A percentile compares a stretch with the other conserved stretches of the same genome.
phyloP scores from a whole-genome alignment of 2,329 filamentous ascomycete species.

The Epichloe scottii region DNA sequence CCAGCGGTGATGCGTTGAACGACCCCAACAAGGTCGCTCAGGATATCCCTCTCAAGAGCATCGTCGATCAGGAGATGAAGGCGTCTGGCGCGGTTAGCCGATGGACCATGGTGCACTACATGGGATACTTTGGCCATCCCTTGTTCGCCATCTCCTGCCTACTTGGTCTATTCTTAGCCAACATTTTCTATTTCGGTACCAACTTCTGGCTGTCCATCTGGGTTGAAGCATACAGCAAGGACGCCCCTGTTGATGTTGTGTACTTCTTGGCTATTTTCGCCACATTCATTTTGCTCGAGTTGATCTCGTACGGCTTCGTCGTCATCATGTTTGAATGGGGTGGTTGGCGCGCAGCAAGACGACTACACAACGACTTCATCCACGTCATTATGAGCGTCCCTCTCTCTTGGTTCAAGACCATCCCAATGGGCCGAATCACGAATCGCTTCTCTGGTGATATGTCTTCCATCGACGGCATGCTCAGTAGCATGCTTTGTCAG shows the following conservation, averaged over 20 bases:
- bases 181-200: conserved; percentile 28
- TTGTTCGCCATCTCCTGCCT: conserved; percentile 28
- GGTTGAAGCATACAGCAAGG: conserved; percentile 37
- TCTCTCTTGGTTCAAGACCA: conserved; percentile 43
- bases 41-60: conserved; percentile 26
- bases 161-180: conserved; percentile 26
- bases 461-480: conserved; percentile 37
- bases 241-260: conserved; percentile 29
- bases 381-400: conserved; percentile 39
- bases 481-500: conserved; percentile 32
- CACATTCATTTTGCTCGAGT: conserved; percentile 29
- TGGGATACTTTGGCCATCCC: conserved; percentile 36
- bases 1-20: conserved; percentile 17
- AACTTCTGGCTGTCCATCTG: conserved; percentile 39
- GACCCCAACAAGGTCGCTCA: conserved; percentile 20
- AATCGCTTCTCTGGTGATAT: conserved; percentile 47
- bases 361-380: conserved; percentile 40
- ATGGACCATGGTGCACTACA: conserved; percentile 36
- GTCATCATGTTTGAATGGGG: conserved; percentile 40
- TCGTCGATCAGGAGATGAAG: conserved; percentile 35
- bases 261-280: conserved; percentile 44
- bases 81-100: conserved; percentile 32
- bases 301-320: conserved; percentile 27
- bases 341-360: conserved; percentile 41
- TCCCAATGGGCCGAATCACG: conserved; percentile 38